These are phyloP conservation scores for Talaromyces stipitatus DNA, from an alignment of 495 filamentous ascomycete genomes.

Conservation along the genomic window DNA sequence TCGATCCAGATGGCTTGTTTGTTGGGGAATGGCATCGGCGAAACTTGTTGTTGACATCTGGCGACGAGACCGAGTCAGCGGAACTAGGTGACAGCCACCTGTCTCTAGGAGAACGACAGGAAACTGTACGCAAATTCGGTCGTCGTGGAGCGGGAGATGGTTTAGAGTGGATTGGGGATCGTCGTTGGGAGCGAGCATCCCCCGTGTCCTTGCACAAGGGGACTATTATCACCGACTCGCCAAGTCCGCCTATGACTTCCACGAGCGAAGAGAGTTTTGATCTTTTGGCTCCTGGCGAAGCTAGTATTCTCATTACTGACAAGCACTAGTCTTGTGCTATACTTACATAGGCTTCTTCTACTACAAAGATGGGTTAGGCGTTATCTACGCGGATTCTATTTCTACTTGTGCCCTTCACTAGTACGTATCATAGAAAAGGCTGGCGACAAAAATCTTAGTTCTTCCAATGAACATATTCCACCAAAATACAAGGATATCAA, in stretches of 20 bases:
- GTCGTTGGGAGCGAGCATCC: conserved; percentile 15
- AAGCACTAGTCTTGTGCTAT: background rate
- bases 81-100: conserved; percentile 12
- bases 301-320: conserved; percentile 30
- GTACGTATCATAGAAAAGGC: background rate
- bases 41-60: conserved; percentile 45
- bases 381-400: background rate
- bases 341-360: background rate
- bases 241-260: conserved; percentile 30
- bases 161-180: conserved; percentile 48
- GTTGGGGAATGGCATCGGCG: conserved; percentile 81
- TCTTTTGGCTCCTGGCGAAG: conserved; percentile 39
- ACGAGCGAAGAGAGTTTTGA: conserved; percentile 61
- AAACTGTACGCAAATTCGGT: conserved; percentile 19
- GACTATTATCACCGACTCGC: background rate
- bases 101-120: conserved; percentile 40
- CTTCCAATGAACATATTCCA: no score
- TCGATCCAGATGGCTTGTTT: conserved; percentile 91
- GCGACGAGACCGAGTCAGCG: conserved; percentile 8
- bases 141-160: conserved; percentile 38
- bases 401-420: background rate
- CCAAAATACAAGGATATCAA: no score
- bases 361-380: background rate
- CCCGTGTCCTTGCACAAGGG: background rate
- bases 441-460: background rate